Percentiles rank a stretch among this genome's conserved stretches.
Conservation (phyloP, 257 asterid genomes). For the Echium plantagineum region DNA sequence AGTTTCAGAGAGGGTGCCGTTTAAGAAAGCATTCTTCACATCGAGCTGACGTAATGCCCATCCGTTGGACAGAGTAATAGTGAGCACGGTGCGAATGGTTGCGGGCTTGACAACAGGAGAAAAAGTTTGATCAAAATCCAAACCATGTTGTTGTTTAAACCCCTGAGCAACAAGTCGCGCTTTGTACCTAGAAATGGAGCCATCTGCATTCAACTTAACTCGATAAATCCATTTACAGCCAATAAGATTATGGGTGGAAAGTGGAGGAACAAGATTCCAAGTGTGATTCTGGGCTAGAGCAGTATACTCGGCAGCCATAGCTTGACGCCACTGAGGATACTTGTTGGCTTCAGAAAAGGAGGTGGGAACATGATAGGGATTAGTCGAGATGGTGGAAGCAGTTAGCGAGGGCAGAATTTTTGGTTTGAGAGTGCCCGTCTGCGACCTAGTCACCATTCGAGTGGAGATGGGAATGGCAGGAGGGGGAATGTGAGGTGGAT, state of each 20-base stretch:
- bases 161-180: not conserved
- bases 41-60: not conserved
- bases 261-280: slow-evolving; percentile 1
- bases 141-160: not conserved
- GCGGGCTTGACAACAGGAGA: not conserved
- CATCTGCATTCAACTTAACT: not conserved
- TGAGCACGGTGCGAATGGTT: not conserved
- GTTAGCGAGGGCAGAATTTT: too few species aligned
- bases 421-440: too few species aligned
- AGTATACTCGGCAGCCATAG: not conserved
- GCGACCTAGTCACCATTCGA: too few species aligned
- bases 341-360: not conserved
- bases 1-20: not conserved
- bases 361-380: not conserved
- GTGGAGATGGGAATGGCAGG: too few species aligned
- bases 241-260: not conserved
- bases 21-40: not conserved
- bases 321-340: not conserved
- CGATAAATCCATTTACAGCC: not conserved
- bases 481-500: too few species aligned
- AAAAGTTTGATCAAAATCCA: not conserved
- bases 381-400: too few species aligned
- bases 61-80: not conserved
- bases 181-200: not conserved
- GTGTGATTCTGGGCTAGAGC: not conserved